Percentiles rank a stretch among this genome's conserved stretches.
Evolutionary conservation across 2,329 filamentous ascomycete species (phyloP).

Genomic region (Triangularia setosa): DNA sequence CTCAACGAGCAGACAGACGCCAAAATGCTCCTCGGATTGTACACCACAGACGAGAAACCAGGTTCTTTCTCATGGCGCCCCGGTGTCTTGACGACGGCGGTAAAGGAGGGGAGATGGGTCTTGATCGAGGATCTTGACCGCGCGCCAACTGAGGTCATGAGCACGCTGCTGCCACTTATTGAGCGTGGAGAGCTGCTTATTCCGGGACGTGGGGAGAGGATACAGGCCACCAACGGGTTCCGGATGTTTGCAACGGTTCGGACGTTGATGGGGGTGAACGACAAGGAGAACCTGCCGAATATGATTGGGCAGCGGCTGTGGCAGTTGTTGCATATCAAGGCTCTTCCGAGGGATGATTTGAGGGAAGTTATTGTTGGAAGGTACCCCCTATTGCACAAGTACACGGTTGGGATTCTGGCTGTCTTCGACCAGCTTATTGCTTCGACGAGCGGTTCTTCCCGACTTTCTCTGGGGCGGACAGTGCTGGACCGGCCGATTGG

Average conservation of each 20-base stretch:
- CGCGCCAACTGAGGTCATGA: slow-evolving; percentile 91
- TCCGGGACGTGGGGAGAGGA: slow-evolving; percentile 79
- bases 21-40: slow-evolving; percentile 91
- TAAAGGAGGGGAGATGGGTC: slow-evolving; percentile 92
- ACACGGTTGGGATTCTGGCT: slow-evolving; percentile 54
- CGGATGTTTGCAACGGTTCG: slow-evolving; percentile 89
- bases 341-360: slow-evolving; percentile 67
- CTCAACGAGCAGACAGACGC: slow-evolving; percentile 98
- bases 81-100: slow-evolving; percentile 89
- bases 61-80: slow-evolving; percentile 90
- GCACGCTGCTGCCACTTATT: slow-evolving; percentile 85
- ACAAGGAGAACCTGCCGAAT: slow-evolving; percentile 61
- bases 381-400: slow-evolving; percentile 66
- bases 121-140: slow-evolving; percentile 95
- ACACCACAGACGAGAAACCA: slow-evolving; percentile 81
- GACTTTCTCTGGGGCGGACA: slow-evolving; percentile 32
- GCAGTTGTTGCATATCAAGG: slow-evolving; percentile 67
- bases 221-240: slow-evolving; percentile 80
- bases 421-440: slow-evolving; percentile 54
- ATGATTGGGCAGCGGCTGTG: slow-evolving; percentile 85
- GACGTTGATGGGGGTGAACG: slow-evolving; percentile 66
- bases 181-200: slow-evolving; percentile 89
- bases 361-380: slow-evolving; percentile 66
- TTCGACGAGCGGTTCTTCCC: slow-evolving; percentile 34
- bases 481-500: slow-evolving; percentile 47